Evolutionary conservation across 305 asterid genomes (phyloP), one percentile per base, ranked within the genome.

Genomic region (Solanum hybrid): DNA sequence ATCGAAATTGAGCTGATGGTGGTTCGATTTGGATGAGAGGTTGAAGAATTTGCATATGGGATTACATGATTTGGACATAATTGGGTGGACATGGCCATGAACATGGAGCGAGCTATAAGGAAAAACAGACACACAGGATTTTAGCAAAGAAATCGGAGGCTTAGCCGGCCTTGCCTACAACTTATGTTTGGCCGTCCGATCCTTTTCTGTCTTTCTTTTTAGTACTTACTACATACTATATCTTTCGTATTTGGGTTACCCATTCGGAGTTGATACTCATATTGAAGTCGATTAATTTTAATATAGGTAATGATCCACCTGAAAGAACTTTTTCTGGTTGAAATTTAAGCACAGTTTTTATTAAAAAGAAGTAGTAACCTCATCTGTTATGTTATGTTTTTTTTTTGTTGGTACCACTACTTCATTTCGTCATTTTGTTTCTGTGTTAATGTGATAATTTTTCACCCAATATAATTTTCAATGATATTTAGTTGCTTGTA

Each of bases 1-100:
- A 18, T 57, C 69, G 69, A 57, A 57, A 57, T 42, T 24, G 69
- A 79, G 36, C 86, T 89, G 33, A 61, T 77, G 16, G 24, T 35
- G 46, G 74, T 88, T 89, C 91, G 75, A 84, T 61, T 77, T 64
- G 28, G 80, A 75, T 71, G 89, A 73, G 20, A 28, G 31, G 71
- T 11, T 16, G 94, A 88, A 89, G 82, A 87, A 67, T 89, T 71
- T 20, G 82, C 22, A 76, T 87, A 76, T n/a, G 86, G 89, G 39
- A 89, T 11, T 57, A 88, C 90, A 64, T 93, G 87, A 88, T 88
- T 92, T 42, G 93, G 24, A 36, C 36, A 39, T 33, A 64, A 42
- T 76, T 86, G 90, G 2, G 85, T 11, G 69, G 89, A 12, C 90
- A 90, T 90, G 81, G 67, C 29, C 37, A 76, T 76, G 11, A 5